Conservation (phyloP, 805 yeast genomes). For the Danielia reshetovae region DNA sequence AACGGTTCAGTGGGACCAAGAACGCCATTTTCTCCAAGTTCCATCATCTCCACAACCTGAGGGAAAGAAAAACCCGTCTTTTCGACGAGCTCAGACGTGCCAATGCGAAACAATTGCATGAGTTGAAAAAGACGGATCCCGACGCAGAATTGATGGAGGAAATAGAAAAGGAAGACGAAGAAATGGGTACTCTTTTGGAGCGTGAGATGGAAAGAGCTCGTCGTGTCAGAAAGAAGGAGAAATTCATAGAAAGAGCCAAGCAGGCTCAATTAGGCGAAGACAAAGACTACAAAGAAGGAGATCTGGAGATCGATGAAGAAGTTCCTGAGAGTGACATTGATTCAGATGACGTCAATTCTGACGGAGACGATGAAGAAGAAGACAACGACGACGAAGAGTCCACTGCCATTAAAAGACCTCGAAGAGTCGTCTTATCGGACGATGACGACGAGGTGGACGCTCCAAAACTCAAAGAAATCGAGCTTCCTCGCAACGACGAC, state of each 20-base stretch:
- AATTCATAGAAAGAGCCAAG: conserved; percentile 34
- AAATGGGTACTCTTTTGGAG: conserved; percentile 44
- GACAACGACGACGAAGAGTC: conserved; percentile 5
- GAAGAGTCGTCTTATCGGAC: conserved; percentile 11
- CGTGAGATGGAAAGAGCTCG: conserved; percentile 48
- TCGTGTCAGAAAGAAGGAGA: conserved; percentile 42
- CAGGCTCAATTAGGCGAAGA: conserved; percentile 23
- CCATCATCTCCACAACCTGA: conserved; percentile 3
- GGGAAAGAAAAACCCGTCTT: conserved; percentile 20
- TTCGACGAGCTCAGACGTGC: conserved; percentile 38
- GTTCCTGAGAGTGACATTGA: conserved; percentile 18
- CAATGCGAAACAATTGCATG: conserved; percentile 41
- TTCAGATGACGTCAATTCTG: conserved; percentile 15
- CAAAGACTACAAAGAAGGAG: conserved; percentile 13
- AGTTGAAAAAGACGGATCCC: conserved; percentile 16
- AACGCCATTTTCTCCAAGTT: conserved; percentile 1
- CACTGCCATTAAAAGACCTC: conserved; percentile 1
- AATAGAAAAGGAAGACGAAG: conserved; percentile 40
- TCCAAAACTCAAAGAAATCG: conserved; percentile 13
- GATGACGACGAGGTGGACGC: conserved; percentile 15
- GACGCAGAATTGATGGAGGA: conserved; percentile 30
- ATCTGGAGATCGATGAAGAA: conserved; percentile 13
- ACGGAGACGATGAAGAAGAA: conserved; percentile 9
- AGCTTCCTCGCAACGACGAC: conserved; percentile 12
- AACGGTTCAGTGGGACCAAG: conserved; percentile 10